These are phyloP conservation scores for Eragrostis tef DNA, from an alignment of 202 grass and related monocot genomes.

Conservation along the genomic window DNA sequence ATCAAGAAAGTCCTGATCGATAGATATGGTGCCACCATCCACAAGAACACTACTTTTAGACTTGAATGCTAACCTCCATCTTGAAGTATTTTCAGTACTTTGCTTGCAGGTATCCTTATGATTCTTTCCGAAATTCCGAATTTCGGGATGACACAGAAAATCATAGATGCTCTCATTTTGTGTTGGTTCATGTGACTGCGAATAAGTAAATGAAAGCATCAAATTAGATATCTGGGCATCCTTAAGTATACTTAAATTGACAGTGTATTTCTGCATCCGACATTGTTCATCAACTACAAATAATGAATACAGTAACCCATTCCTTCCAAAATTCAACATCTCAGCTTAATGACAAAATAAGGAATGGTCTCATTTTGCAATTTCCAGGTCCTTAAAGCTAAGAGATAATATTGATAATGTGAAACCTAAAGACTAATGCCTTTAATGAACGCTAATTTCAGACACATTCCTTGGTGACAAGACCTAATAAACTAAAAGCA, in stretches of 20 bases:
- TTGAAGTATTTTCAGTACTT: constrained; percentile 36
- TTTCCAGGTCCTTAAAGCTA: not conserved
- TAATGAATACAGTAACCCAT: not conserved
- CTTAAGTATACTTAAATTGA: constrained; percentile 16
- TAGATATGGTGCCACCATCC: constrained; percentile 27
- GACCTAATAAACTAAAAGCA: constrained; percentile 35
- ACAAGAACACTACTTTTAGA: constrained; percentile 12
- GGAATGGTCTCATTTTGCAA: too few species aligned
- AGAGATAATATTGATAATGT: not conserved
- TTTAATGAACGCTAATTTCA: not conserved
- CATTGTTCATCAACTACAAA: constrained; percentile 21
- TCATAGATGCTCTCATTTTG: constrained; percentile 58
- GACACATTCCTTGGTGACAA: not conserved
- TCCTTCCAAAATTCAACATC: not conserved
- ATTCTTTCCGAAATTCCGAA: constrained; percentile 28
- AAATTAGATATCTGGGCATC: constrained; percentile 33
- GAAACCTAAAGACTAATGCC: not conserved
- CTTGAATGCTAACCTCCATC: constrained; percentile 37
- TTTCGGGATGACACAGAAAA: constrained; percentile 45
- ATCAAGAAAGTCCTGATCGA: constrained; percentile 45
- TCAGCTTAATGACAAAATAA: constrained; percentile 22
- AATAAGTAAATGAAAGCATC: constrained; percentile 35
- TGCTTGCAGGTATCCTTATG: not conserved
- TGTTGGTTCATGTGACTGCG: constrained; percentile 56
- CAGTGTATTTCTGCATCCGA: constrained; percentile 13